A percentile compares a stretch with the other conserved stretches of the same genome.
Evolutionary conservation across 2,329 filamentous ascomycete species (phyloP).

Genomic region (Furcasterigmium furcatum): DNA sequence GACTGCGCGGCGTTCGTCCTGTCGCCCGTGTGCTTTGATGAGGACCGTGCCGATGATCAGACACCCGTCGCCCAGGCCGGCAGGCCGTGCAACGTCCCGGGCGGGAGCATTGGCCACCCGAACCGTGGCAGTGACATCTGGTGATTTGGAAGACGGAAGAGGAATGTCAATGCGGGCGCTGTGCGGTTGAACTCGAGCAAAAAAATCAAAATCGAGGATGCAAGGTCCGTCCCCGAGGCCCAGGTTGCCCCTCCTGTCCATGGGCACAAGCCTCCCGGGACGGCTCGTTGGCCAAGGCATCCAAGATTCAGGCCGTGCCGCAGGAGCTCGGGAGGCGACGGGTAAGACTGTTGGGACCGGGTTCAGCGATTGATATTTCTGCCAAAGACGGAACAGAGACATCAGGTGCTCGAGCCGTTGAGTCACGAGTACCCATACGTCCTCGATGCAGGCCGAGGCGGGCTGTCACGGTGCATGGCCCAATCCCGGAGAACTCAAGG

Average conservation of each 20-base stretch:
- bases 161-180: too few species aligned
- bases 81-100: neutral
- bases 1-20: neutral
- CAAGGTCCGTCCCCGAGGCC: neutral
- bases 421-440: too few species aligned
- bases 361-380: neutral
- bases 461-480: neutral
- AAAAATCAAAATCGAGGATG: too few species aligned
- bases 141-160: neutral
- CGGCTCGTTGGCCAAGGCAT: neutral
- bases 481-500: neutral
- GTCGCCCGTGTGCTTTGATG: neutral
- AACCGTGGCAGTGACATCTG: neutral
- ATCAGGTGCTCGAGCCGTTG: too few species aligned
- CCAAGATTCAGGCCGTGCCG: neutral
- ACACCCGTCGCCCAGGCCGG: neutral
- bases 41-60: neutral
- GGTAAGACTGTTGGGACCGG: neutral
- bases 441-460: neutral
- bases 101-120: neutral
- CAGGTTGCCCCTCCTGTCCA: neutral
- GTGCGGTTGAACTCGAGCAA: too few species aligned
- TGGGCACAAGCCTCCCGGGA: neutral
- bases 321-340: neutral
- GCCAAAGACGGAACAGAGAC: neutral